Evolutionary conservation across 352 stramenopile species (phyloP).

Genomic region (Aphanomyces cochlioides): DNA sequence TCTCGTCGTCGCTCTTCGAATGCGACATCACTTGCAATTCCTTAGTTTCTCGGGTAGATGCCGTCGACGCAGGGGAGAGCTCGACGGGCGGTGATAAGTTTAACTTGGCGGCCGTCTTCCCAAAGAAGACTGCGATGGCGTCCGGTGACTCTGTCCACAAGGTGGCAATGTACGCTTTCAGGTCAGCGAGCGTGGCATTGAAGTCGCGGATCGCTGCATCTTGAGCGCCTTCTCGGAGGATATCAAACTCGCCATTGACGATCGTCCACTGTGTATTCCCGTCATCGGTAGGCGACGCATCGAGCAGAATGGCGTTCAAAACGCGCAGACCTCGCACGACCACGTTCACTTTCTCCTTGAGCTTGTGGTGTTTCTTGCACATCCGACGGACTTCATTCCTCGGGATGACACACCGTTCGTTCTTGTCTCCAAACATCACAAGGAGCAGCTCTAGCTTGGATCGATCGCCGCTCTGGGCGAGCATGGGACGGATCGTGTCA

Average conservation of each 20-base stretch:
- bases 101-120: background rate
- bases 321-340: background rate
- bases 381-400: background rate
- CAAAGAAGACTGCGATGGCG: background rate
- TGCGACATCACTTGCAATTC: background rate
- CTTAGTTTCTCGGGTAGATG: background rate
- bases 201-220: constrained; percentile 1
- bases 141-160: background rate
- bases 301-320: constrained; percentile 3
- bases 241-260: constrained; percentile 3
- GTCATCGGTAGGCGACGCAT: background rate
- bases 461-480: background rate
- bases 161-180: constrained; percentile 1
- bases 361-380: constrained; percentile 1
- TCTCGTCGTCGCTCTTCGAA: background rate
- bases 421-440: constrained; percentile 11
- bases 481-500: constrained; percentile 8
- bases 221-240: constrained; percentile 6
- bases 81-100: background rate
- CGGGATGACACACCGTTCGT: constrained; percentile 7
- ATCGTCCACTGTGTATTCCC: constrained; percentile 1
- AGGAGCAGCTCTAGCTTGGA: background rate
- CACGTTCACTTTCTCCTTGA: constrained; percentile 4
- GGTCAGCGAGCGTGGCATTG: background rate
- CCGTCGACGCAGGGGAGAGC: constrained; percentile 1